Base-by-base conservation (phyloP, 2,329 filamentous ascomycete genomes). In the Madurella fahalii region DNA sequence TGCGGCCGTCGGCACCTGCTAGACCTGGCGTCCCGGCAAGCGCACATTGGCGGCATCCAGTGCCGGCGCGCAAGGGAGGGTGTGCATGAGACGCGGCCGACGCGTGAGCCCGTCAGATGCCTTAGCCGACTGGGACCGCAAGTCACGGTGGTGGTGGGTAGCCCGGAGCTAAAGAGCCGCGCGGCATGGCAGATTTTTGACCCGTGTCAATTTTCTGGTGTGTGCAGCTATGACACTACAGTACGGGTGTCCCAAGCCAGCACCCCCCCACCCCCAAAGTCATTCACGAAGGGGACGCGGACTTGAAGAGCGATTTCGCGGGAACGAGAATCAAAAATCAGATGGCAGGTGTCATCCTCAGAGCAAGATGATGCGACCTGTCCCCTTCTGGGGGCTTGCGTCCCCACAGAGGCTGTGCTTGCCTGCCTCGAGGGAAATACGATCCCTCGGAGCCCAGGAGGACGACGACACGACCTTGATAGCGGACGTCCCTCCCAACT, bases 71-170 rank as follows among this genome's bases (percentile, higher is more conserved):
- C 13, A 31, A 34, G 18, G 18, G 51, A 42, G 25, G 47, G 54
- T 31, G 34, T 18, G 41, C 40, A 40, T 44, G 40, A 44, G 40
- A 53, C 34, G 50, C 41, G 48, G 37, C 39, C 30, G 34, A 43
- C 47, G 34, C 52, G 32, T 55, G 54, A 55, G 44, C 13, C 18
- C 9, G 30, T 51, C 47, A 40, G 37, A 9, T 53, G 53, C 37
- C 16, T 34, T 18, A 46, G 17, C 30, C 40, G 47, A 40, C 32
- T 39, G 48, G 37, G n/a, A 37, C 37, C 45, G n/a, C 45, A 42
- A 57, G 32, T 40, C 50, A 50, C n/a, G 32, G 25, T 15, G 15
- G 16, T 37, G 47, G 47, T 50, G 43, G 39, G 40, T 48, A 44
- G 25, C 40, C n/a, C 31, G 32, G 44, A 39, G 37, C 41, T 20